These are phyloP conservation scores for Babesia sp. DNA, from an alignment of 169 alveolate genomes.

Conservation along the genomic window DNA sequence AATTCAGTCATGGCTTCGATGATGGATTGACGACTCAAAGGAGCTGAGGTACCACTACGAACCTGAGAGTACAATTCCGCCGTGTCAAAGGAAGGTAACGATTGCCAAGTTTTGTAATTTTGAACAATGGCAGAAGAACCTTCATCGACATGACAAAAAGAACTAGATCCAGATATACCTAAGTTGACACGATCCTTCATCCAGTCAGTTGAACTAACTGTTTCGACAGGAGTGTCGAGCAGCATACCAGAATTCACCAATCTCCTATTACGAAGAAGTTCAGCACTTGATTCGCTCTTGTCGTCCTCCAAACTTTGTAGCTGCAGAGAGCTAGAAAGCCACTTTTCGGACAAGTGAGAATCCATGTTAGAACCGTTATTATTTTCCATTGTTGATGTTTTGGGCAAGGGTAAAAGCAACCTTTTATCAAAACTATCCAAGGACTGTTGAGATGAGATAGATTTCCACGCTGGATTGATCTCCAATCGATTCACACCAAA, in stretches of 20 bases:
- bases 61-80: neutral
- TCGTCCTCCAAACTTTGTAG: neutral
- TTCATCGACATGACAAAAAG: slow-evolving; percentile 6
- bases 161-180: neutral
- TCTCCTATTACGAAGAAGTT: no score
- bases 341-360: neutral
- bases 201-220: neutral
- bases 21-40: neutral
- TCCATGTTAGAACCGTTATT: neutral
- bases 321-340: neutral
- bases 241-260: neutral
- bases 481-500: neutral
- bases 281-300: neutral
- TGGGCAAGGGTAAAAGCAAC: neutral
- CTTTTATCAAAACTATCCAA: neutral
- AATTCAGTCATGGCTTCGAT: slow-evolving; percentile 19
- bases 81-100: slow-evolving; percentile 23
- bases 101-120: slow-evolving; percentile 1
- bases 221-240: neutral
- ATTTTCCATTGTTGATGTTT: neutral
- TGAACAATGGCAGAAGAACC: neutral
- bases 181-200: neutral
- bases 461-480: slow-evolving; percentile 15
- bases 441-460: neutral
- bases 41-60: neutral